Percentiles rank a stretch among this genome's conserved stretches.
Conservation (phyloP, 768 basidiomycete species). For the Termitomyces eurrhizus region DNA sequence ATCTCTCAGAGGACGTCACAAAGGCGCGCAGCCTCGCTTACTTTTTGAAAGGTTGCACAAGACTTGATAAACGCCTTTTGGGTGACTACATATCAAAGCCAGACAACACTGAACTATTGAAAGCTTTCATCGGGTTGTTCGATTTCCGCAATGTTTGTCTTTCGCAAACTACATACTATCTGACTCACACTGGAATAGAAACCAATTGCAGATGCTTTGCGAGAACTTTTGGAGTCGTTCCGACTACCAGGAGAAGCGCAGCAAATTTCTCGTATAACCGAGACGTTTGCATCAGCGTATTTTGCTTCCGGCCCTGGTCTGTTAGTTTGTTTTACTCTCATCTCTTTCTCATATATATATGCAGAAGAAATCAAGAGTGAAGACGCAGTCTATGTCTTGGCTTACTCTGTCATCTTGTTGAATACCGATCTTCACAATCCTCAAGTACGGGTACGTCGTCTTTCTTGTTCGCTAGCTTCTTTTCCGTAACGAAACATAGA, state of each 20-base stretch:
- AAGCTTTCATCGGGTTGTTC: constrained; percentile 83
- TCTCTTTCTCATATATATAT: constrained; percentile 7
- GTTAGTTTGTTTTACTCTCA: constrained; percentile 14
- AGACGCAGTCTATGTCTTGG: constrained; percentile 91
- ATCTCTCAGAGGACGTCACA: constrained; percentile 52
- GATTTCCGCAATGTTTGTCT: constrained; percentile 80
- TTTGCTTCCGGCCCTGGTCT: constrained; percentile 81
- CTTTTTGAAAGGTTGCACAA: constrained; percentile 80
- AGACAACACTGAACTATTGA: constrained; percentile 81
- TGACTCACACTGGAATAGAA: constrained; percentile 48
- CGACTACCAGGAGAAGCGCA: constrained; percentile 93
- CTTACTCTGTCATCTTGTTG: constrained; percentile 96
- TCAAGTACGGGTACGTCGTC: constrained; percentile 69
- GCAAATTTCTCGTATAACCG: constrained; percentile 91
- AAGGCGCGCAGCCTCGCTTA: constrained; percentile 69
- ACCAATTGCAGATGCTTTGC: constrained; percentile 93
- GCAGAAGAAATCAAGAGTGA: constrained; percentile 84
- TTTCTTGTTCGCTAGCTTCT: background rate
- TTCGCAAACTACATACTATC: background rate
- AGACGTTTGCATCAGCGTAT: constrained; percentile 90
- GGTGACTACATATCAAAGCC: constrained; percentile 92
- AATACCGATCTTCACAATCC: constrained; percentile 98
- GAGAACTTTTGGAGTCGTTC: constrained; percentile 91
- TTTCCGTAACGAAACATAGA: constrained; percentile 39
- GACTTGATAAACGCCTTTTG: constrained; percentile 88